Base-by-base conservation (phyloP, 371 early-diverging fungal species). In the Chytridiales sp. region DNA sequence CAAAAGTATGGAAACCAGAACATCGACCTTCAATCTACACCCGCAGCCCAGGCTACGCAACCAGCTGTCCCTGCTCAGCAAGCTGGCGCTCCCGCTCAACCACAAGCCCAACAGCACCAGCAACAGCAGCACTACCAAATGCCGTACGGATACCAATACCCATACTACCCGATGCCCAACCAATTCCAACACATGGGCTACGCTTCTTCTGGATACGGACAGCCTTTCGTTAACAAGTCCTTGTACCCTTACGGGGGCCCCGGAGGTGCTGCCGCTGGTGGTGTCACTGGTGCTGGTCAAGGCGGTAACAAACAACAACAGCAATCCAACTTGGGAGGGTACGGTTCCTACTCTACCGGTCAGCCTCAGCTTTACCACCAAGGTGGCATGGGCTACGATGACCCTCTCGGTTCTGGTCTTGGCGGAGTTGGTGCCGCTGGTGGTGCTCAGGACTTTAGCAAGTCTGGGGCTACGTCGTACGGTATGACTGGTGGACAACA, bases 151-250 rank as follows among this genome's bases (percentile, higher is more conserved):
- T 59, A 31, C 39, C 88, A 85, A 78, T 85, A 86, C 70, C 86
- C 88, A 26, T 87, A 89, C 73, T 89, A 88, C 69, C n/a, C n/a
- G n/a, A n/a, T n/a, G n/a, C 81, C 81, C 27, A 83, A 83, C 72
- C 89, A 89, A 73, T 90, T 81, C 75, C 61, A 60, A 34, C 47
- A 60, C 38, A 31, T 60, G 36, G 61, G 61, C 4, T 66, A 66
- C 61, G 79, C 80, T 47, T 56, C 56, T n/a, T 79, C 80, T 24
- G 78, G 71, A 22, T 93, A 91, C 68, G 87, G 83, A 29, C 92
- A 91, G 64, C 93, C 88, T 13, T 91, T 88, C 61, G 80, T 87
- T 75, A 88, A 87, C 80, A 91, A 91, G 82, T 81, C 78, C 56
- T 84, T 89, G 82, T 92, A 91, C 59, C 71, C 70, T 3, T 70